These are phyloP conservation scores for Xylaria sp. DNA, from an alignment of 495 filamentous ascomycete genomes.

Conservation along the genomic window DNA sequence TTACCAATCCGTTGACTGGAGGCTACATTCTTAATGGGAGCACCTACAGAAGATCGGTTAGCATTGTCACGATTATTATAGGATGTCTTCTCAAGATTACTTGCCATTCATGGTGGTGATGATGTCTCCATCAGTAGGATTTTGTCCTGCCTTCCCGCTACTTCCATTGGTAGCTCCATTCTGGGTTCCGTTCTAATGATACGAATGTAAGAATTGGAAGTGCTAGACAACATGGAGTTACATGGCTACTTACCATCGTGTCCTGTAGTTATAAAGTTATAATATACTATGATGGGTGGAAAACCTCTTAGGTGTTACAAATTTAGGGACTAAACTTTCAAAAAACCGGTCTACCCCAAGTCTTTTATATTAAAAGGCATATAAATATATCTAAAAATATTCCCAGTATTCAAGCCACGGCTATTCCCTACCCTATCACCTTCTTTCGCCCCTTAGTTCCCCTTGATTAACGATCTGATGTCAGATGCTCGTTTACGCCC, in stretches of 20 bases:
- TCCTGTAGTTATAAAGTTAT: background rate
- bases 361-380: background rate
- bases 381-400: background rate
- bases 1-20: constrained; percentile 29
- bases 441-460: background rate
- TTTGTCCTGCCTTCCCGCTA: background rate
- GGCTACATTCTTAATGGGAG: constrained; percentile 19
- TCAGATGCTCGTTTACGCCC: background rate
- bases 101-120: constrained; percentile 25
- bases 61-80: background rate
- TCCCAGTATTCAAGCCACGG: background rate
- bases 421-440: background rate
- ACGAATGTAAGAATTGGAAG: background rate
- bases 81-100: background rate
- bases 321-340: background rate
- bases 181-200: constrained; percentile 2
- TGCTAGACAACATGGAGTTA: background rate
- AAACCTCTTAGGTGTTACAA: background rate
- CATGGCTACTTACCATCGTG: background rate
- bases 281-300: background rate
- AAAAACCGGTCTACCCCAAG: background rate
- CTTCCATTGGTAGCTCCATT: background rate
- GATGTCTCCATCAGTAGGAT: background rate
- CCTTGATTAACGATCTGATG: background rate
- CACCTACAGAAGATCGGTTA: constrained; percentile 7